A percentile compares a stretch with the other conserved stretches of the same genome.
Evolutionary conservation across 345 rosid genomes (phyloP).

Genomic region (Adansonia digitata): DNA sequence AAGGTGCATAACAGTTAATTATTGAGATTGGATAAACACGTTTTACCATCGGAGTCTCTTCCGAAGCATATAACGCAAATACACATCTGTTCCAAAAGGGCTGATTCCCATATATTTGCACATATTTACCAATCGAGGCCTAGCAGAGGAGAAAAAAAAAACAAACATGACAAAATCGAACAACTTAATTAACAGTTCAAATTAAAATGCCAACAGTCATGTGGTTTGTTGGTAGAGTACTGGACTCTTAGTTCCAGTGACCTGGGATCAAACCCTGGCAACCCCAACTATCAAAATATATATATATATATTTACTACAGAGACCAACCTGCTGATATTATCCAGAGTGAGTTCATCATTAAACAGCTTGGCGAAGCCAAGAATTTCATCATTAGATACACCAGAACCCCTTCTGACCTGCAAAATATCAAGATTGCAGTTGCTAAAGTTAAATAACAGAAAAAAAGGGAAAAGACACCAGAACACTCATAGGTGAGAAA

Average conservation of each 20-base stretch:
- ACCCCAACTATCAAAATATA: too few species aligned
- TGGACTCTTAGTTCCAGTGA: too few species aligned
- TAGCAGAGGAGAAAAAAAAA: constrained; percentile 23
- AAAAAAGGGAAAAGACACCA: neutral
- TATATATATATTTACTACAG: too few species aligned
- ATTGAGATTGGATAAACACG: neutral
- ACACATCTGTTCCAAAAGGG: constrained; percentile 92
- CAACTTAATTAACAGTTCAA: neutral
- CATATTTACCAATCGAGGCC: constrained; percentile 93
- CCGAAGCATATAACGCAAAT: constrained; percentile 90
- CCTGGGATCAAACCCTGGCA: too few species aligned
- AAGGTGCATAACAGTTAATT: neutral
- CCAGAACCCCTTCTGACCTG: constrained; percentile 85
- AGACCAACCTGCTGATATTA: constrained; percentile 97
- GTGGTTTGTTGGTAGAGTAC: too few species aligned
- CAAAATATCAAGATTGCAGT: constrained; percentile 13
- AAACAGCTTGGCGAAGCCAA: constrained; percentile 89
- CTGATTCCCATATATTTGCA: constrained; percentile 98
- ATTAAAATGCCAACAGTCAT: neutral
- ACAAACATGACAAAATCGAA: constrained; percentile 11
- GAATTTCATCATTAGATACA: constrained; percentile 86
- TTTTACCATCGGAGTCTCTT: constrained; percentile 79
- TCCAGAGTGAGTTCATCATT: constrained; percentile 93
- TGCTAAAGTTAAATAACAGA: neutral
- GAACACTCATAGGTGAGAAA: neutral